These are phyloP conservation scores for Leccinellum albellum DNA, from an alignment of 768 basidiomycete species.

Conservation along the genomic window DNA sequence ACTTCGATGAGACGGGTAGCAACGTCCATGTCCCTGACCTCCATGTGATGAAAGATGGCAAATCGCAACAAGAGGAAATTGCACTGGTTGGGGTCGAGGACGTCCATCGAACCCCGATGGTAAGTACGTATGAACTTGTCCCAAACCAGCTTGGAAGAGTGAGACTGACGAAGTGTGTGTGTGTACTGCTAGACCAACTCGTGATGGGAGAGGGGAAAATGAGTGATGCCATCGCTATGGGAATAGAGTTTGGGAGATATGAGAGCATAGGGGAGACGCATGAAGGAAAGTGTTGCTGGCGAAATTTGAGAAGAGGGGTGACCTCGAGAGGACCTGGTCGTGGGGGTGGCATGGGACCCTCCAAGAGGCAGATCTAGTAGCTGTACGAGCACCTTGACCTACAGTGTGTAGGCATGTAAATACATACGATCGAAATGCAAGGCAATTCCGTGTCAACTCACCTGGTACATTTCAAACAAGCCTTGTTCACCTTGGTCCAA, in stretches of 20 bases:
- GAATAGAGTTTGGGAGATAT: conserved; percentile 82
- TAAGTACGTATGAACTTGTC: conserved; percentile 71
- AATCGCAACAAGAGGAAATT: conserved; percentile 76
- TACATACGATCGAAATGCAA: too few relatives aligned
- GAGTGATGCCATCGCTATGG: conserved; percentile 74
- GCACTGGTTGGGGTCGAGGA: conserved; percentile 72
- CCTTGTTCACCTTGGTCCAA: too few relatives aligned
- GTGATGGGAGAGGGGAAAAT: conserved; percentile 56
- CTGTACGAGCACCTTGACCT: conserved; percentile 93
- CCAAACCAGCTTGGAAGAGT: conserved; percentile 44
- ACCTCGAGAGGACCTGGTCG: conserved; percentile 49
- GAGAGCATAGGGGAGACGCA: conserved; percentile 79
- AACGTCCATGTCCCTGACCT: conserved; percentile 48
- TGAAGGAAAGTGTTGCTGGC: conserved; percentile 54
- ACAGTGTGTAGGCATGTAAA: conserved; percentile 1
- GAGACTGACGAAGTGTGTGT: conserved; percentile 46
- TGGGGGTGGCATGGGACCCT: conserved; percentile 56
- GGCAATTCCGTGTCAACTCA: too few relatives aligned
- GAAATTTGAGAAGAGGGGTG: conserved; percentile 65
- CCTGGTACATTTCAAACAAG: too few relatives aligned
- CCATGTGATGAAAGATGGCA: conserved; percentile 85
- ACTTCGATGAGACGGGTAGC: conserved; percentile 8
- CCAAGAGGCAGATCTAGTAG: conserved; percentile 80
- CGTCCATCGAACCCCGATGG: conserved; percentile 82
- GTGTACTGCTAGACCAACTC: conserved; percentile 74